Base-by-base conservation (phyloP, 1,284 basidiomycete species). In the Puccinia hordei region DNA sequence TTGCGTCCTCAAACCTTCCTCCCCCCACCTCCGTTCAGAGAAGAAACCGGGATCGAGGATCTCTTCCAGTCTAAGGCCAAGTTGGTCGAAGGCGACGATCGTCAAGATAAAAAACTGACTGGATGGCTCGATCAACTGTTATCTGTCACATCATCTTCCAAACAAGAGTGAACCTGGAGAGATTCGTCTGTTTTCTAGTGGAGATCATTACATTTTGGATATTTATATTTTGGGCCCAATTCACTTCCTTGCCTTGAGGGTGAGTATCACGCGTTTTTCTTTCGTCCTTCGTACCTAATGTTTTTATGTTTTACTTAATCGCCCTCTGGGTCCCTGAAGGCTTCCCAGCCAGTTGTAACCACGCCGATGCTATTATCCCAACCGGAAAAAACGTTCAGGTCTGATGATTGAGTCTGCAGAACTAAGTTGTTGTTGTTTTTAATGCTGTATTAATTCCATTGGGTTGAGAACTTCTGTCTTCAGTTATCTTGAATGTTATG, bases 41-140 rank as follows among this genome's bases (percentile, higher is more conserved):
- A 63, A 35, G 78, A 80, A 41, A 80, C 68, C 65, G 78, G 78
- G n/a, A 80, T 80, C 59, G 78, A 80, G 27, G 68, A 80, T 4
- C 41, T 80, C 19, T 80, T 80, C 51, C 24, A 65, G 46, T 8
- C 59, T 30, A 63, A 71, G 35, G 53, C 66, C 17, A 73, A 65
- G 33, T 63, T 78, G 46, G 44, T 53, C 30, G n/a, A 41, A 22
- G 22, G 15, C 8, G 24, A 78, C 46, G n/a, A 24, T 12, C 17
- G 27, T 30, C 46, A 65, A 49, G 38, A 69, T 33, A 35, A 66
- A 57, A 69, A 17, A 13, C 61, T 46, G 24, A 19, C 59, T 22
- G 59, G 61, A 19, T 75, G 73, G 73, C 33, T 75, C 27, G 9
- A 51, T 33, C 33, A 59, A n/a, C 24, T 73, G 4, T 53, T 57